These are phyloP conservation scores for Arthrocladium fulminans DNA, from an alignment of 2,329 filamentous ascomycete species.

Conservation along the genomic window DNA sequence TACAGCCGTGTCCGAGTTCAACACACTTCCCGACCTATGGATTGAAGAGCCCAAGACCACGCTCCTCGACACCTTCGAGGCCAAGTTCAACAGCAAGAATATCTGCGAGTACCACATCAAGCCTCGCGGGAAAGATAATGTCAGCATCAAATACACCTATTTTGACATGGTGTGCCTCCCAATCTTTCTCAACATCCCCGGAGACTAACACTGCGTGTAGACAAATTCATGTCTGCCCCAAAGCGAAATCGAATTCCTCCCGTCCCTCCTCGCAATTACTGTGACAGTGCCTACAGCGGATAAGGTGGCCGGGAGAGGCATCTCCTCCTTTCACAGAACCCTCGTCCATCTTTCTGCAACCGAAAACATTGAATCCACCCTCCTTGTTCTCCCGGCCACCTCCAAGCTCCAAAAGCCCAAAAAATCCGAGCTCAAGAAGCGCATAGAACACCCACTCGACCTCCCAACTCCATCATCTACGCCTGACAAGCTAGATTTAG, in stretches of 20 bases:
- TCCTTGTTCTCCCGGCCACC: constrained; percentile 46
- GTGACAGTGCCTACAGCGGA: constrained; percentile 33
- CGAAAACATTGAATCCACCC: constrained; percentile 48
- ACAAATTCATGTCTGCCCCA: constrained; percentile 14
- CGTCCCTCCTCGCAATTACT: constrained; percentile 35
- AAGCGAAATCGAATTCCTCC: constrained; percentile 18
- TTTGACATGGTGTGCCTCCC: constrained; percentile 15
- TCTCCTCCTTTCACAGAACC: constrained; percentile 17
- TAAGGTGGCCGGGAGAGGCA: constrained; percentile 15
- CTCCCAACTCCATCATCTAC: constrained; percentile 29
- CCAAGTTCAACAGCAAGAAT: constrained; percentile 11
- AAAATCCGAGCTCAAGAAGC: constrained; percentile 2
- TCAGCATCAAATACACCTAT: constrained; percentile 22
- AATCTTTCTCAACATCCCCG: neutral
- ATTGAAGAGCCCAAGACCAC: constrained; percentile 19
- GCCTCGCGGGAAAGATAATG: constrained; percentile 14
- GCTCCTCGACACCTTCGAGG: constrained; percentile 20
- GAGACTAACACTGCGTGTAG: constrained; percentile 7
- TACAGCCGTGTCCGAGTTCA: constrained; percentile 8
- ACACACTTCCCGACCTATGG: constrained; percentile 21
- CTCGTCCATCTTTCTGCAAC: constrained; percentile 41
- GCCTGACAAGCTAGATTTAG: constrained; percentile 19
- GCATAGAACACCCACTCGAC: constrained; percentile 19
- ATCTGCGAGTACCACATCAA: constrained; percentile 22
- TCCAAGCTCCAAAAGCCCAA: constrained; percentile 15